These are phyloP conservation scores for Tolypocladium ophioglossoides DNA, from an alignment of 2,329 filamentous ascomycete species.

Conservation along the genomic window DNA sequence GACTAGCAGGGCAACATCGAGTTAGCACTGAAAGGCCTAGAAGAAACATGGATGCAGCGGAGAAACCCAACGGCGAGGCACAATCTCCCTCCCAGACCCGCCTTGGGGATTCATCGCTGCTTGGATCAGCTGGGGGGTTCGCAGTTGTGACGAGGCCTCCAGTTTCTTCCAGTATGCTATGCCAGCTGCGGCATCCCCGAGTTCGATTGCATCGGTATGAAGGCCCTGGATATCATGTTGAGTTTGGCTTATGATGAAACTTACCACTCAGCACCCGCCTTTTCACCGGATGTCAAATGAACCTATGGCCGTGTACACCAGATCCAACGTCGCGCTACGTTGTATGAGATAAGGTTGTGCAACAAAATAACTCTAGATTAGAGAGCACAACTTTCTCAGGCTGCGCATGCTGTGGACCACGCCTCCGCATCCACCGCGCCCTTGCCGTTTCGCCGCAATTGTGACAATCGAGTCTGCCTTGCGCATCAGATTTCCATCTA, in stretches of 20 bases:
- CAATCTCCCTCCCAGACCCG: constrained; percentile 53
- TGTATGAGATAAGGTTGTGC: not conserved
- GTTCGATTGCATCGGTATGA: not conserved
- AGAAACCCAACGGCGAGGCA: constrained; percentile 55
- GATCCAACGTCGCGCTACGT: constrained; percentile 56
- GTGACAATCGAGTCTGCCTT: constrained; percentile 69
- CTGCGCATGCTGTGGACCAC: constrained; percentile 73
- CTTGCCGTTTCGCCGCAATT: constrained; percentile 57
- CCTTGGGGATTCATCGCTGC: constrained; percentile 45
- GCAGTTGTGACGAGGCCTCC: constrained; percentile 65
- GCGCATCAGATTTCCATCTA: constrained; percentile 56
- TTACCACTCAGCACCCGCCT: constrained; percentile 68
- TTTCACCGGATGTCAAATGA: constrained; percentile 78
- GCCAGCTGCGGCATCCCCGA: constrained; percentile 64
- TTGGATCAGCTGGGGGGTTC: constrained; percentile 52
- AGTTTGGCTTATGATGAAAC: constrained; percentile 8
- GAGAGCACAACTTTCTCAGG: constrained; percentile 37
- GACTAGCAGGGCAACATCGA: constrained; percentile 46
- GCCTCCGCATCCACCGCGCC: constrained; percentile 54
- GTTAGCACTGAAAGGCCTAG: not conserved
- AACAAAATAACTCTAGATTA: not conserved
- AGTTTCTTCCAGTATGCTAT: constrained; percentile 64
- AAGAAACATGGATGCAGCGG: not conserved
- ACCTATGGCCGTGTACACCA: constrained; percentile 67
- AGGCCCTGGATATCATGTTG: not conserved